phyloP scores from a whole-genome alignment of 2,329 filamentous ascomycete genomes.

The Nemania sp. region DNA sequence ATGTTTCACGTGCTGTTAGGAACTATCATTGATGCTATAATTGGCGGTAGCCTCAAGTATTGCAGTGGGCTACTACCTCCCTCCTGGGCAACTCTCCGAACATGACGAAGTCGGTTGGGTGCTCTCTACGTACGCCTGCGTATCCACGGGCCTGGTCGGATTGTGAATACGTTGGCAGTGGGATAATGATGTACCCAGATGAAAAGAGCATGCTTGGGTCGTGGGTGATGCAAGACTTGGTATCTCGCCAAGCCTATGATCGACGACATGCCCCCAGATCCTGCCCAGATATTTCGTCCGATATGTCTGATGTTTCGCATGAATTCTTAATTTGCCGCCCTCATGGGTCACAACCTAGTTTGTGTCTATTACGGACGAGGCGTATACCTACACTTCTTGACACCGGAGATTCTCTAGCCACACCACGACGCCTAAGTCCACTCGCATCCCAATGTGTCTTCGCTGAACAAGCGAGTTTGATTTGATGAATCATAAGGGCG shows the following conservation, averaged over 20 bases:
- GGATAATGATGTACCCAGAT: no score
- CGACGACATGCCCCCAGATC: not conserved
- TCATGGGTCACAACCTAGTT: not conserved
- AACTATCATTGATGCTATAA: not conserved
- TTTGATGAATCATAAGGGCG: not conserved
- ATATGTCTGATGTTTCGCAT: slow-evolving; percentile 13
- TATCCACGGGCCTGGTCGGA: not conserved
- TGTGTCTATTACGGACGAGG: not conserved
- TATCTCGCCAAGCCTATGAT: not conserved
- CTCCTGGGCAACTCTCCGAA: not conserved
- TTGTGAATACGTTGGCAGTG: not conserved
- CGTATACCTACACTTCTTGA: not conserved
- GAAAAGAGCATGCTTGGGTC: not conserved
- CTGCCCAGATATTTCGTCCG: not conserved
- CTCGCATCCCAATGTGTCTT: not conserved
- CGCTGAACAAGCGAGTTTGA: not conserved
- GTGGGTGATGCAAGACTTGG: not conserved
- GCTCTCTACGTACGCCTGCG: not conserved
- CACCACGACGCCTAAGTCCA: not conserved
- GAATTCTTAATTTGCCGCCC: slow-evolving; percentile 3
- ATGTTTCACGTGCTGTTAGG: slow-evolving; percentile 2
- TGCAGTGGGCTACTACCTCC: not conserved
- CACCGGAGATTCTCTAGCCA: not conserved
- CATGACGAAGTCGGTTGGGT: not conserved
- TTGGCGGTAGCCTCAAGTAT: not conserved